Base-by-base conservation (phyloP, 305 asterid species). In the Fraxinus ornus region DNA sequence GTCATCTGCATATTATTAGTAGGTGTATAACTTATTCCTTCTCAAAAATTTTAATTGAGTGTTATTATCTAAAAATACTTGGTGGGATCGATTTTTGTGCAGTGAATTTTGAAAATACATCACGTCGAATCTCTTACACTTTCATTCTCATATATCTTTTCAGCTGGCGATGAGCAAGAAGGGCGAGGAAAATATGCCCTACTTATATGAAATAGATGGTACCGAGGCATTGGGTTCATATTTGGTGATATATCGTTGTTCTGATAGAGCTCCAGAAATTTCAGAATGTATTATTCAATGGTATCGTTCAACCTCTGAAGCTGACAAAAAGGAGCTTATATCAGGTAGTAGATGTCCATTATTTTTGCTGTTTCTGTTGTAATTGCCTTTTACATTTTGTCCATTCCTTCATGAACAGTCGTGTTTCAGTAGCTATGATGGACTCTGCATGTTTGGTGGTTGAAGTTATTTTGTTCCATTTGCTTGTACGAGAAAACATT, bases 161-260 rank as follows among this genome's bases (percentile, higher is more conserved):
- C 92, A 96, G 99, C 87, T 96, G 87, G 94, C 94, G 85, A 87
- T 90, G 81, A 90, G 91, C 89, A 93, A 92, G 92, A 91, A 86
- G 84, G 92, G 89, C 22, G 93, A 88, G 72, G 84, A 84, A 79
- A 82, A 57, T 77, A 44, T 76, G 44, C 74, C 86, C 37, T 81
- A 47, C 82, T 81, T 92, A 80, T 96, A 90, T 71, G 99, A 93
- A 76, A 86, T 96, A 76, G 95, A 94, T 84, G 99, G 99, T 37
- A 88, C 87, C 26, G 97, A 90, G 86, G 90, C 94, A 76, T 86
- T 96, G 90, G 99, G 99, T 83, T 96, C 98, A 57, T 90, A 83
- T 83, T 87, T 96, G 78, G 87, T 82, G 74, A 89, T 96, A 86
- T 86, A 85, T 84, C 93, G 90, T 12, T 90, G 95, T 80, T 91